These are phyloP conservation scores for Ceratobasidium theobromae DNA, from an alignment of 1,284 basidiomycete species.

Conservation along the genomic window DNA sequence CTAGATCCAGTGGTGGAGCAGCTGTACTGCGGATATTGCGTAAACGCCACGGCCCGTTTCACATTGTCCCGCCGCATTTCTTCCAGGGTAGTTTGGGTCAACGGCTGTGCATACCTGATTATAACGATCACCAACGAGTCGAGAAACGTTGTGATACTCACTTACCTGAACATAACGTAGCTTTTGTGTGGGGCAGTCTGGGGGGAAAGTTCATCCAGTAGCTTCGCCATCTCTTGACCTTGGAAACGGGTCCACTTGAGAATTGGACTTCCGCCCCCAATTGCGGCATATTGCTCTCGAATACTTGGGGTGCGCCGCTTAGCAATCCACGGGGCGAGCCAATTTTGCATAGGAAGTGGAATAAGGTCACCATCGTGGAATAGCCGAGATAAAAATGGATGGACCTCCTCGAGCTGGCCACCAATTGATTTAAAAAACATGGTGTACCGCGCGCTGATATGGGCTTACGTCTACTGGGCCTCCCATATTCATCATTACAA, in stretches of 20 bases:
- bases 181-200: slow-evolving; percentile 93
- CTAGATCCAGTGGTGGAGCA: slow-evolving; percentile 98
- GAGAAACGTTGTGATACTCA: neutral
- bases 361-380: slow-evolving; percentile 97
- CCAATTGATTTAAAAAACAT: slow-evolving; percentile 9
- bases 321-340: slow-evolving; percentile 88
- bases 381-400: slow-evolving; percentile 89
- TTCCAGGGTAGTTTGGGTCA: slow-evolving; percentile 80
- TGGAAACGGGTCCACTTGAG: slow-evolving; percentile 87
- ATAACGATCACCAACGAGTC: neutral
- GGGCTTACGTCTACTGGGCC: slow-evolving; percentile 83
- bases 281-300: slow-evolving; percentile 90
- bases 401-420: slow-evolving; percentile 76
- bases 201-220: slow-evolving; percentile 93
- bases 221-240: slow-evolving; percentile 84
- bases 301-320: slow-evolving; percentile 91
- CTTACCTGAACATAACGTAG: slow-evolving; percentile 88
- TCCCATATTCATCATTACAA: slow-evolving; percentile 99
- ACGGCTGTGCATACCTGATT: slow-evolving; percentile 69
- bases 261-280: slow-evolving; percentile 99
- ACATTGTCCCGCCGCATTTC: slow-evolving; percentile 93
- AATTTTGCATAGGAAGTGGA: slow-evolving; percentile 88
- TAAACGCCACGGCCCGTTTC: slow-evolving; percentile 91
- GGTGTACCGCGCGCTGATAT: neutral
- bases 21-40: slow-evolving; percentile 98